These are phyloP conservation scores for Cladophialophora bantiana DNA, from an alignment of 2,329 filamentous ascomycete genomes.

Conservation along the genomic window DNA sequence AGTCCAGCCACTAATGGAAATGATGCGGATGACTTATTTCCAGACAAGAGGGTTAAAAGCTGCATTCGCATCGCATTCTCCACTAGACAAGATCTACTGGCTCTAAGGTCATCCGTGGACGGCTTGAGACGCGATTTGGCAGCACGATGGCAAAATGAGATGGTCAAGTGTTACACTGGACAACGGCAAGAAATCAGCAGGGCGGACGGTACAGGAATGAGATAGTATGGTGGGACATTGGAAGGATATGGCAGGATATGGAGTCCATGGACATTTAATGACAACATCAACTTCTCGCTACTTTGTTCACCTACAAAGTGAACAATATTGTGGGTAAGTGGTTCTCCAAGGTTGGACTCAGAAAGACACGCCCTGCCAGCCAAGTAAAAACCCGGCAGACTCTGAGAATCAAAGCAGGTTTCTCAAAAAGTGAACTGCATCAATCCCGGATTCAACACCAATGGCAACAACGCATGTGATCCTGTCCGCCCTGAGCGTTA, in stretches of 20 bases:
- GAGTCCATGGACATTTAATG: neutral
- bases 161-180: no score
- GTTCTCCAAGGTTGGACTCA: neutral
- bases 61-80: no score
- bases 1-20: no score
- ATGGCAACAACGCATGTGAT: conserved; percentile 41
- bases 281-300: neutral
- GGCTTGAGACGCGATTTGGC: no score
- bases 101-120: no score
- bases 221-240: neutral
- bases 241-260: neutral
- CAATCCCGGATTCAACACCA: conserved; percentile 44
- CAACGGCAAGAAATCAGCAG: neutral
- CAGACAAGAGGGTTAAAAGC: no score
- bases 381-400: neutral
- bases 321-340: neutral
- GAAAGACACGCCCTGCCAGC: neutral
- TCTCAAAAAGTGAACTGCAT: conserved; percentile 40
- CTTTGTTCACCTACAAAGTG: neutral
- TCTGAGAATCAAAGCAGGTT: neutral
- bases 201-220: neutral
- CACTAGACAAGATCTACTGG: no score
- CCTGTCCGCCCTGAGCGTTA: conserved; percentile 41
- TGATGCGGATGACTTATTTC: no score
- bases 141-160: neutral